Percentiles rank a stretch among this genome's conserved stretches.
Evolutionary conservation across 495 filamentous ascomycete species (phyloP).

Genomic region (Viridothelium virens): DNA sequence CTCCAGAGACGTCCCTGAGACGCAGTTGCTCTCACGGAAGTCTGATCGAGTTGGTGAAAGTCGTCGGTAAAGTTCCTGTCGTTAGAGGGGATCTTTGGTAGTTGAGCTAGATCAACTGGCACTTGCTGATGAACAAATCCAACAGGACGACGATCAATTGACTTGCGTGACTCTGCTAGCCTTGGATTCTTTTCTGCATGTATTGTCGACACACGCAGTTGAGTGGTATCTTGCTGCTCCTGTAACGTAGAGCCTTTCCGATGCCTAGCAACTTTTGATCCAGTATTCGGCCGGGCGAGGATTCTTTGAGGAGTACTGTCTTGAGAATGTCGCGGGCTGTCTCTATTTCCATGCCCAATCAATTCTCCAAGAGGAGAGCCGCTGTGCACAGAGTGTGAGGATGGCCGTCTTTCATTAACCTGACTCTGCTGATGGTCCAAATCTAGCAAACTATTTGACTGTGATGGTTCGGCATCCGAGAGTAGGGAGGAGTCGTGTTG

Average conservation of each 20-base stretch:
- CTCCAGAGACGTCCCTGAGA: too few relatives aligned
- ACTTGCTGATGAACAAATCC: too few relatives aligned
- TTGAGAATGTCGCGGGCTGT: background rate
- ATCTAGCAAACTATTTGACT: background rate
- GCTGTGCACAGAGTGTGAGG: too few relatives aligned
- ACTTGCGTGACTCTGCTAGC: too few relatives aligned
- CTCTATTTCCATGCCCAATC: background rate
- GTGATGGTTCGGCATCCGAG: background rate
- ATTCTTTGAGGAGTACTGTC: background rate
- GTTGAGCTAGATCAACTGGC: too few relatives aligned
- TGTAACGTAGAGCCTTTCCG: background rate
- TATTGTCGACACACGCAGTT: background rate
- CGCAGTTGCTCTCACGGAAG: too few relatives aligned
- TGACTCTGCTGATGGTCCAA: background rate
- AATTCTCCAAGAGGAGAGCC: too few relatives aligned
- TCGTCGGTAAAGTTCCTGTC: too few relatives aligned
- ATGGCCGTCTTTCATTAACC: background rate
- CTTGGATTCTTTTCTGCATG: too few relatives aligned
- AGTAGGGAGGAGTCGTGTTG: background rate
- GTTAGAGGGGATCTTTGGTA: too few relatives aligned
- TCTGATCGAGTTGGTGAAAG: too few relatives aligned
- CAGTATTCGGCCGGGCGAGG: background rate
- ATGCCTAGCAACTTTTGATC: constrained; percentile 4
- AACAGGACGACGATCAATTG: too few relatives aligned
- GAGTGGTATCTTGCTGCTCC: background rate